phyloP scores from a whole-genome alignment of 768 basidiomycete species.

The Lepiota venenata region DNA sequence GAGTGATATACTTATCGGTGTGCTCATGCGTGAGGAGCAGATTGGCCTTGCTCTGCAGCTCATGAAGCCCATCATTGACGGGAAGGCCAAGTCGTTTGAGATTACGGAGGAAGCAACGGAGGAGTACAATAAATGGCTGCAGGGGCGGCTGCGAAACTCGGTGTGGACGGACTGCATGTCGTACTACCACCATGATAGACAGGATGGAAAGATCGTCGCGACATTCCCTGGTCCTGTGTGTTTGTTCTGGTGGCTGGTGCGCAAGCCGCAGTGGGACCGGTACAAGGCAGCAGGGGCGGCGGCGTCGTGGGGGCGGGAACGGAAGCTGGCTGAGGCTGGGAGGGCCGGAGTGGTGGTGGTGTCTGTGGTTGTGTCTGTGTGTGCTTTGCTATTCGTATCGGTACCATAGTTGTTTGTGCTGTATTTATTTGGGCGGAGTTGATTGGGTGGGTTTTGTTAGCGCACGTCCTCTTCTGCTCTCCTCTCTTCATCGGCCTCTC shows the following conservation, averaged over 20 bases:
- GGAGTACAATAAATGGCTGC: conserved; percentile 50
- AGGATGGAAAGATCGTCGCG: conserved; percentile 35
- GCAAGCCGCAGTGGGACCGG: conserved; percentile 37
- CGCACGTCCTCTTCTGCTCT: conserved; percentile 11
- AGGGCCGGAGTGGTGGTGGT: conserved; percentile 18
- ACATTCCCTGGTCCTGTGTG: conserved; percentile 53
- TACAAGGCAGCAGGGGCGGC: conserved; percentile 40
- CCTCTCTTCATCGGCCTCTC: conserved; percentile 20
- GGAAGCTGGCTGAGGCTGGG: conserved; percentile 19
- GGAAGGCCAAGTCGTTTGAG: conserved; percentile 46
- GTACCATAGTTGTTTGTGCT: conserved; percentile 8
- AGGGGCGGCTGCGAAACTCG: conserved; percentile 39
- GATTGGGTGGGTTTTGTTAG: conserved; percentile 19
- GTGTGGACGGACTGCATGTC: conserved; percentile 55
- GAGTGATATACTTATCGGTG: conserved; percentile 7
- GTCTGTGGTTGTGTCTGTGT: not conserved
- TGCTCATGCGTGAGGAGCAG: conserved; percentile 26
- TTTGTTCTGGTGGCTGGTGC: conserved; percentile 51
- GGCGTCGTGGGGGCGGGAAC: conserved; percentile 31
- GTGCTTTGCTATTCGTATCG: not conserved
- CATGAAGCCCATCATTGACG: conserved; percentile 48
- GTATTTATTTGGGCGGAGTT: conserved; percentile 29
- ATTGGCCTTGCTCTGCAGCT: conserved; percentile 47
- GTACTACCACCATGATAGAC: conserved; percentile 40
- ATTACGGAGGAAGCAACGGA: conserved; percentile 43